phyloP scores from a whole-genome alignment of 2,329 filamentous ascomycete genomes.

The Neofusicoccum parvum region DNA sequence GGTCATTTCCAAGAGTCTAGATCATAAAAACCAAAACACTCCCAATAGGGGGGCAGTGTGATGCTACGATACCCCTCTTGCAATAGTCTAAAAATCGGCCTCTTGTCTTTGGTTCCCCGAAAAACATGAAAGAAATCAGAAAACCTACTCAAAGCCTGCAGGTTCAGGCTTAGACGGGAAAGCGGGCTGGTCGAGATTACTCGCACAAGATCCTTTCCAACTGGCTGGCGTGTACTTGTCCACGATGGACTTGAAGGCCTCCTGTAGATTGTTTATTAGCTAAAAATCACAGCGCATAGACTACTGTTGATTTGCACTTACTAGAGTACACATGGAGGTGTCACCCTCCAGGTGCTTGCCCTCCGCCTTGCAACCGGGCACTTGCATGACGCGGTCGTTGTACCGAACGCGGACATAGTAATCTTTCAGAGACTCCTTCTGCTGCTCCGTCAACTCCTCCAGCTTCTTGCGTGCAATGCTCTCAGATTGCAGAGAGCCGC shows the following conservation, averaged over 20 bases:
- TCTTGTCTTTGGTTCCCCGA: not conserved
- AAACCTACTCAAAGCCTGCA: constrained; percentile 31
- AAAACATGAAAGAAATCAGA: too few species aligned
- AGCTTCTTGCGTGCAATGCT: constrained; percentile 65
- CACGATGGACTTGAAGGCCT: constrained; percentile 88
- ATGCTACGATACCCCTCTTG: not conserved
- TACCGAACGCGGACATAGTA: constrained; percentile 91
- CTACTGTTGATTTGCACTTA: constrained; percentile 44
- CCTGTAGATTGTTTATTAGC: constrained; percentile 46
- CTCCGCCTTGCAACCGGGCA: constrained; percentile 75
- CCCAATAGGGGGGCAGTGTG: not conserved
- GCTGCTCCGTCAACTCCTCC: constrained; percentile 56
- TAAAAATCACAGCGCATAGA: not conserved
- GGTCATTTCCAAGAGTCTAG: not conserved
- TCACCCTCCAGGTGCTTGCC: constrained; percentile 88
- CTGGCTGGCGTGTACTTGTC: constrained; percentile 84
- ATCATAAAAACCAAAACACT: not conserved
- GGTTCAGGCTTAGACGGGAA: constrained; percentile 48
- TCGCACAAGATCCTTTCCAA: constrained; percentile 69
- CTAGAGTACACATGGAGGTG: constrained; percentile 86
- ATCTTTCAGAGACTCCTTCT: constrained; percentile 65
- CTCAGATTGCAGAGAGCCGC: constrained; percentile 23
- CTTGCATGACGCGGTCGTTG: constrained; percentile 78
- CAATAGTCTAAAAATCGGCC: not conserved
- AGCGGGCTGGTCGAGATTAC: constrained; percentile 58